These are phyloP conservation scores for Tylopilus plumbeoviolaceoides DNA, from an alignment of 768 basidiomycete genomes.

Conservation along the genomic window DNA sequence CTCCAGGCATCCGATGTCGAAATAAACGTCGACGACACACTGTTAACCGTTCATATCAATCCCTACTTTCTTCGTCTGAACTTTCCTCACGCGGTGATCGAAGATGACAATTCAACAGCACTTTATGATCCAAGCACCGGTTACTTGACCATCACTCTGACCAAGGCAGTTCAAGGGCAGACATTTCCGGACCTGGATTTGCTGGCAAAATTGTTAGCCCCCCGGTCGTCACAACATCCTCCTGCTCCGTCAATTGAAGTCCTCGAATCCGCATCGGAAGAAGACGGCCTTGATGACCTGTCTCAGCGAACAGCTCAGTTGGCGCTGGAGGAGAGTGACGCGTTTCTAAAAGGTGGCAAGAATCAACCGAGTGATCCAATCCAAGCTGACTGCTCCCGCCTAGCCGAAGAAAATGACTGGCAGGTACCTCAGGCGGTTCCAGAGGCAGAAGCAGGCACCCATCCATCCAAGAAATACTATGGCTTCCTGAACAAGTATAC, in stretches of 20 bases:
- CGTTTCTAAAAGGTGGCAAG: conserved; percentile 52
- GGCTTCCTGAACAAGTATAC: conserved; percentile 75
- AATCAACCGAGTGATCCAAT: not conserved
- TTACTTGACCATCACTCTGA: conserved; percentile 68
- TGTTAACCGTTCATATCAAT: conserved; percentile 72
- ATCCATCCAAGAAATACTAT: conserved; percentile 49
- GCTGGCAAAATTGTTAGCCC: conserved; percentile 72
- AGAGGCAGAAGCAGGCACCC: conserved; percentile 34
- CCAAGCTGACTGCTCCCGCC: conserved; percentile 3
- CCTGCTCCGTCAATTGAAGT: conserved; percentile 55
- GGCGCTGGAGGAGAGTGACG: conserved; percentile 48
- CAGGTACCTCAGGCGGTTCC: conserved; percentile 63
- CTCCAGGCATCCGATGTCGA: conserved; percentile 77
- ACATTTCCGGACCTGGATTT: conserved; percentile 76
- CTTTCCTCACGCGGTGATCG: conserved; percentile 61
- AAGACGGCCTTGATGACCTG: conserved; percentile 38
- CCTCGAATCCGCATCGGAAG: conserved; percentile 29
- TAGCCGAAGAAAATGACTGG: conserved; percentile 81
- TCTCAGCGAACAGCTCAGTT: conserved; percentile 41
- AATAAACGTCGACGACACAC: conserved; percentile 66
- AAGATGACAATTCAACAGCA: conserved; percentile 65
- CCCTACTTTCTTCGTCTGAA: conserved; percentile 82
- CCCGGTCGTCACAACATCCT: conserved; percentile 41
- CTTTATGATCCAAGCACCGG: conserved; percentile 75
- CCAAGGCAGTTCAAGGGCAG: conserved; percentile 63